A percentile compares a stretch with the other conserved stretches of the same genome.
Conservation (phyloP, 208 protist genomes). For the Herpetomonas tarakana region DNA sequence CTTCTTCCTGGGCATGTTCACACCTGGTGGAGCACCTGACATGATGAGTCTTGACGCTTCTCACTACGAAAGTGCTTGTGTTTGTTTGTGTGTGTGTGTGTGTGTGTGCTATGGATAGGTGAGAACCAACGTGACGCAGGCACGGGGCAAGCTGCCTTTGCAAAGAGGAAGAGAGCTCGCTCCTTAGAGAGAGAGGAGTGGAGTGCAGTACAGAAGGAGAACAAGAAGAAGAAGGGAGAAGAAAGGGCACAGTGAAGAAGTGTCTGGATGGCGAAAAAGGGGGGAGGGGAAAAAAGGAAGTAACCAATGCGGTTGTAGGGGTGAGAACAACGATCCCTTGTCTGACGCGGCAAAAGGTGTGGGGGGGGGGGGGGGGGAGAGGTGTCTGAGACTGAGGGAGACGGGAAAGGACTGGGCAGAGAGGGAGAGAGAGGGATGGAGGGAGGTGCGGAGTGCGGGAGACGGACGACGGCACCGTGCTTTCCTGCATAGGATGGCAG, state of each 20-base stretch:
- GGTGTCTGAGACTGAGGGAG: too few relatives aligned
- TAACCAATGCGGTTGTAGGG: too few relatives aligned
- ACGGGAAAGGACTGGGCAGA: too few relatives aligned
- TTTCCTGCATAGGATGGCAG: too few relatives aligned
- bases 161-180: too few relatives aligned
- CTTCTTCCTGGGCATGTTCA: constrained; percentile 88
- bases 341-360: too few relatives aligned
- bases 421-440: too few relatives aligned
- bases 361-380: too few relatives aligned
- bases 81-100: background rate
- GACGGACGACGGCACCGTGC: too few relatives aligned
- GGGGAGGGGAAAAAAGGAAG: background rate
- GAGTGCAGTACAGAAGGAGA: constrained; percentile 5
- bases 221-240: constrained; percentile 10
- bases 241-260: background rate
- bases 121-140: background rate
- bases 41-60: constrained; percentile 1
- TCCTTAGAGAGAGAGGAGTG: constrained; percentile 6
- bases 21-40: constrained; percentile 40
- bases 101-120: background rate
- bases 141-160: too few relatives aligned
- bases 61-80: background rate
- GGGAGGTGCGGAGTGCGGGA: too few relatives aligned
- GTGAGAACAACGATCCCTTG: too few relatives aligned
- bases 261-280: background rate